These are phyloP conservation scores for Theobroma grandiflorum DNA, from an alignment of 441 rosid species.

Conservation along the genomic window DNA sequence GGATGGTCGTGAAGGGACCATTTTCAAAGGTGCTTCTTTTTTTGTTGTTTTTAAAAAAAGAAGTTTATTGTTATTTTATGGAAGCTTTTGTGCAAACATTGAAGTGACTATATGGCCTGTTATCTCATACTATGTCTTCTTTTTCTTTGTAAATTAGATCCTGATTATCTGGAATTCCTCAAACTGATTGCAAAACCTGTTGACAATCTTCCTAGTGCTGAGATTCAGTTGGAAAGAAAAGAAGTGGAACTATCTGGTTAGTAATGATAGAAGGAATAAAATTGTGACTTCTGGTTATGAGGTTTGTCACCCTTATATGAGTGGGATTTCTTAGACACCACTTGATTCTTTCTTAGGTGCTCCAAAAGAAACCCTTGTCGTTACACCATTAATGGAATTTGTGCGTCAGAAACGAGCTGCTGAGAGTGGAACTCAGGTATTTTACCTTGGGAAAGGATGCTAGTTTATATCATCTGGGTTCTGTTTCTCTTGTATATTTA, in stretches of 20 bases:
- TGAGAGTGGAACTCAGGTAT: conserved; percentile 60
- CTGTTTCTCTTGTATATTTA: neutral
- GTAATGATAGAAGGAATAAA: conserved; percentile 25
- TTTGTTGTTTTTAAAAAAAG: neutral
- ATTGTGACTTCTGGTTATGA: neutral
- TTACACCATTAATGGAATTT: conserved; percentile 87
- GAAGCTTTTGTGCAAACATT: neutral
- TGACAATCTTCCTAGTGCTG: conserved; percentile 77
- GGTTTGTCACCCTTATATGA: neutral
- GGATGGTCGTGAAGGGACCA: conserved; percentile 82
- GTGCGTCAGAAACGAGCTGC: conserved; percentile 79
- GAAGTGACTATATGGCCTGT: neutral
- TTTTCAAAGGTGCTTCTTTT: conserved; percentile 50
- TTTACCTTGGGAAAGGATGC: conserved; percentile 6
- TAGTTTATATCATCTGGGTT: neutral
- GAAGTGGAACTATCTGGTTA: conserved; percentile 74
- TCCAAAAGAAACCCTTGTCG: conserved; percentile 51
- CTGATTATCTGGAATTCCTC: conserved; percentile 86
- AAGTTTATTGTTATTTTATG: neutral
- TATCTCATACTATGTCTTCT: conserved; percentile 7
- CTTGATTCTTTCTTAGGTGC: conserved; percentile 43
- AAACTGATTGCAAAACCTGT: conserved; percentile 70
- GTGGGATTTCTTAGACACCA: conserved; percentile 10
- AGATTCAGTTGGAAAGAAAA: conserved; percentile 72
- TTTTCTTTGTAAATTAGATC: conserved; percentile 51